A percentile compares a stretch with the other conserved stretches of the same genome.
Evolutionary conservation across 495 filamentous ascomycete species (phyloP).

Genomic region (Xanthoparmelia taractica): DNA sequence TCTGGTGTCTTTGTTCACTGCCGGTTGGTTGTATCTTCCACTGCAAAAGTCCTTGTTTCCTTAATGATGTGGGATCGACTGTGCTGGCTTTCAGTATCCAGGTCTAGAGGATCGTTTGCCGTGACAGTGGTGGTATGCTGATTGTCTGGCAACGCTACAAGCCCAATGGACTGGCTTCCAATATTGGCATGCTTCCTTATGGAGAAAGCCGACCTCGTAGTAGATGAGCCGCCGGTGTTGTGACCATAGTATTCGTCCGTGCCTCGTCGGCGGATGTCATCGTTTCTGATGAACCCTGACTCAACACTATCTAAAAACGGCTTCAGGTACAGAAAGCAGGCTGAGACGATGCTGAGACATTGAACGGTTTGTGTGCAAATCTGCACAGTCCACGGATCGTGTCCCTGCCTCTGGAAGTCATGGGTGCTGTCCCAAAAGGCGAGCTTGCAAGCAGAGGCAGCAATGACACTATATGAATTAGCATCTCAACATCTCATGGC

Average conservation of each 20-base stretch:
- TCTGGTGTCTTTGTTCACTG: no score
- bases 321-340: conserved; percentile 10
- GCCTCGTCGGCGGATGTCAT: conserved; percentile 10
- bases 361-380: conserved; percentile 8
- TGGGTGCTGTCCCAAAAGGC: background rate
- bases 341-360: conserved; percentile 13
- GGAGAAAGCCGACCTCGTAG: background rate
- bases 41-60: conserved; percentile 7
- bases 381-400: conserved; percentile 1
- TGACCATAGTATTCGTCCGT: background rate
- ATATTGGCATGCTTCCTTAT: background rate
- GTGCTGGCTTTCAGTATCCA: conserved; percentile 4
- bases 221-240: background rate
- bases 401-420: background rate
- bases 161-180: background rate
- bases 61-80: conserved; percentile 7
- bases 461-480: conserved; percentile 2
- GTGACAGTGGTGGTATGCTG: conserved; percentile 1
- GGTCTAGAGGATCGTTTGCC: background rate
- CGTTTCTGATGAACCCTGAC: conserved; percentile 8
- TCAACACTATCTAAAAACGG: conserved; percentile 8
- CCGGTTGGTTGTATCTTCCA: background rate
- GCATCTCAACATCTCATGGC: background rate
- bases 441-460: background rate
- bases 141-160: background rate